phyloP scores from a whole-genome alignment of 225 moss, liverwort and hornwort genomes.

The Bryoerythrophyllum caledonicum region DNA sequence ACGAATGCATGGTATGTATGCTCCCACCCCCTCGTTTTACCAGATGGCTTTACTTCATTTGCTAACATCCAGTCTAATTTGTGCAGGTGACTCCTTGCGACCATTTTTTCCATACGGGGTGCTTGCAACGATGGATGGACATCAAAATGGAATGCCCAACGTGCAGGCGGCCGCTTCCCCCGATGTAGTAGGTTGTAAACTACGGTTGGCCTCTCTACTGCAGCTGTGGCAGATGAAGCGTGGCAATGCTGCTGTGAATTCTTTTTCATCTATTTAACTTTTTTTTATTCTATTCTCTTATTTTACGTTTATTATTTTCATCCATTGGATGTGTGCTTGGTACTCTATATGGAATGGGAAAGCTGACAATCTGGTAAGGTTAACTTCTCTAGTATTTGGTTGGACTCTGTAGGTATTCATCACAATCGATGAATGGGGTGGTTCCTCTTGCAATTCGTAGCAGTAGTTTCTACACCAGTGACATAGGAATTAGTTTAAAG shows the following conservation, averaged over 20 bases:
- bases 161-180: conserved; percentile 85
- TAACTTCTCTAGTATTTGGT: no score
- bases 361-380: no score
- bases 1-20: conserved; percentile 84
- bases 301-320: no score
- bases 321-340: not conserved
- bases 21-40: not conserved
- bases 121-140: conserved; percentile 98
- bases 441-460: not conserved
- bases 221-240: not conserved
- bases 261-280: not conserved
- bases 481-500: no score
- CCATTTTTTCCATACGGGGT: conserved; percentile 91
- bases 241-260: conserved; percentile 10
- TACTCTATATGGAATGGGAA: not conserved
- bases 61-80: not conserved
- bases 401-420: not conserved
- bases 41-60: no score
- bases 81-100: conserved; percentile 95
- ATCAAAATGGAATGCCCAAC: conserved; percentile 99
- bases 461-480: no score
- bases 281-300: no score
- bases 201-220: conserved; percentile 27
- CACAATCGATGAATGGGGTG: conserved; percentile 5
- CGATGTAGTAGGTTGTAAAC: conserved; percentile 65